phyloP scores from a whole-genome alignment of 2,329 filamentous ascomycete genomes.

The Nemania bipapillata region DNA sequence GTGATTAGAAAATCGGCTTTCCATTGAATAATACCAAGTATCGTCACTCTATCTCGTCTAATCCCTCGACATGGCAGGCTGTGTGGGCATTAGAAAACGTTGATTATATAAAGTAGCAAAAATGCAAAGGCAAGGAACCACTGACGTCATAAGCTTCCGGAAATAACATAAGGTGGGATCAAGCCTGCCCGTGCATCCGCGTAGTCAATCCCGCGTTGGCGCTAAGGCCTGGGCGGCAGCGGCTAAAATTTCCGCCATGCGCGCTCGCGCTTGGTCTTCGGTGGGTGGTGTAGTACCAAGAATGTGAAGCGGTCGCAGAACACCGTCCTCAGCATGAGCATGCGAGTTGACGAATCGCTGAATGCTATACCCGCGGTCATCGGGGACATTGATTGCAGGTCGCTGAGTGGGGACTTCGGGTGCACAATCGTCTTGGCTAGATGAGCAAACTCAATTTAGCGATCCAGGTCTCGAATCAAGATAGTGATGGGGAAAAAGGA shows the following conservation, averaged over 20 bases:
- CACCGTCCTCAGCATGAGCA: slow-evolving; percentile 43
- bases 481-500: neutral
- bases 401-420: slow-evolving; percentile 33
- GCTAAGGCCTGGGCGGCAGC: slow-evolving; percentile 20
- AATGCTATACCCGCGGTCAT: slow-evolving; percentile 45
- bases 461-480: neutral
- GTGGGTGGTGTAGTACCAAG: slow-evolving; percentile 43
- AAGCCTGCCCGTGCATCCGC: neutral
- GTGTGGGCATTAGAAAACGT: neutral
- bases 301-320: slow-evolving; percentile 40
- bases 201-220: slow-evolving; percentile 30
- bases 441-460: neutral
- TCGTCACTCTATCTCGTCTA: neutral
- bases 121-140: neutral
- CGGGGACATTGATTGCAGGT: slow-evolving; percentile 43
- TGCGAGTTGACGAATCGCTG: slow-evolving; percentile 47
- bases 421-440: slow-evolving; percentile 37
- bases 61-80: neutral
- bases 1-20: neutral
- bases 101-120: neutral
- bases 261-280: slow-evolving; percentile 45
- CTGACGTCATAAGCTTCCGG: neutral
- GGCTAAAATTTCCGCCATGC: slow-evolving; percentile 45
- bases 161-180: neutral
- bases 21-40: neutral